These are phyloP conservation scores for Lactarius hatsudake DNA, from an alignment of 768 basidiomycete species.

Conservation along the genomic window DNA sequence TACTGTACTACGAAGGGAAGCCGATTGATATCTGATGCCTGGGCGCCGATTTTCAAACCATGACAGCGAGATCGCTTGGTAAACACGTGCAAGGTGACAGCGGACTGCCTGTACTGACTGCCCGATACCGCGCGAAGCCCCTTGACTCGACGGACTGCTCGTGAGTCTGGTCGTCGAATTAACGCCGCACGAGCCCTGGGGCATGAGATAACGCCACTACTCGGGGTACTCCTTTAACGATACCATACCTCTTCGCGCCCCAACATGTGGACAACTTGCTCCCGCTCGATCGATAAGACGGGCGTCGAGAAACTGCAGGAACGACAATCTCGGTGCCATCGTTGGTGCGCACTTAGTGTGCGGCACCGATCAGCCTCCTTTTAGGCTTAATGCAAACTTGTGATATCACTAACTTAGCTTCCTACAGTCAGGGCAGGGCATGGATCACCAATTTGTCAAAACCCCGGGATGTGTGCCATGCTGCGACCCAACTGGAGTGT, in stretches of 20 bases:
- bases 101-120: neutral
- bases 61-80: neutral
- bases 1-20: neutral
- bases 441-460: neutral
- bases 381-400: neutral
- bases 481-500: neutral
- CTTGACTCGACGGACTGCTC: neutral
- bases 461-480: constrained; percentile 4
- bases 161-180: neutral
- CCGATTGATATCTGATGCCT: too few relatives aligned
- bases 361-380: constrained; percentile 11
- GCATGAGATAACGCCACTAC: constrained; percentile 3
- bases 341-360: neutral
- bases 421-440: neutral
- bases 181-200: neutral
- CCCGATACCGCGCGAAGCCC: neutral
- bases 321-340: neutral
- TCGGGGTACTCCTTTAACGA: neutral
- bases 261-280: neutral
- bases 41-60: too few relatives aligned
- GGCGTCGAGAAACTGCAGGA: constrained; percentile 2
- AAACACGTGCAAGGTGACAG: neutral
- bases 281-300: constrained; percentile 19
- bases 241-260: neutral
- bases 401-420: constrained; percentile 2